Evolutionary conservation across 2,329 filamentous ascomycete genomes (phyloP).

Genomic region (Penicillium sp.): DNA sequence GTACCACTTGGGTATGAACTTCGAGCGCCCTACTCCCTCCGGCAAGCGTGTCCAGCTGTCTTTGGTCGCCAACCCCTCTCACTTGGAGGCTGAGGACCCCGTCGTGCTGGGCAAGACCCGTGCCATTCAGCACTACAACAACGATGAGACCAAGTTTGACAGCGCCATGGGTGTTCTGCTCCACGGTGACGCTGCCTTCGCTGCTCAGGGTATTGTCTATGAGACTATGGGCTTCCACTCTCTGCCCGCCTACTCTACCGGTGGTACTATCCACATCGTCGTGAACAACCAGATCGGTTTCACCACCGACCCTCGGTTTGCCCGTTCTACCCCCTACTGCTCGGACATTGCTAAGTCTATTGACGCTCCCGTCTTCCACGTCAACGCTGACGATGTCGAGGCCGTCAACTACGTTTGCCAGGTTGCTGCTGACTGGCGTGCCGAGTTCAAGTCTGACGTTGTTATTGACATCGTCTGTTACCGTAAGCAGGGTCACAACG

Average conservation of each 20-base stretch:
- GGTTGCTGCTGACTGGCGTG: conserved; percentile 94
- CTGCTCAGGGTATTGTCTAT: conserved; percentile 95
- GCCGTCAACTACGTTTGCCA: conserved; percentile 98
- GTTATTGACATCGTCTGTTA: conserved; percentile 99
- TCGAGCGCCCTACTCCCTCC: conserved; percentile 95
- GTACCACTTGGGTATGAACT: conserved; percentile 99
- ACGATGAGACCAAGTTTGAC: conserved; percentile 85
- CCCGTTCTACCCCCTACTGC: conserved; percentile 97
- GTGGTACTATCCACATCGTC: conserved; percentile 93
- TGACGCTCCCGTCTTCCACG: conserved; percentile 97
- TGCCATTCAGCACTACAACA: conserved; percentile 98
- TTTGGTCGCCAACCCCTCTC: conserved; percentile 95
- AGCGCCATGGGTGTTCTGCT: conserved; percentile 95
- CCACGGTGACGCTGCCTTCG: conserved; percentile 96
- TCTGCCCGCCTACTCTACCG: conserved; percentile 93
- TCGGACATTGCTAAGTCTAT: conserved; percentile 99
- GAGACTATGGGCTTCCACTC: conserved; percentile 98
- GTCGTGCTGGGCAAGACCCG: conserved; percentile 97
- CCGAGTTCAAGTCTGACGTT: conserved; percentile 97
- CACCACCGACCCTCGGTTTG: conserved; percentile 96
- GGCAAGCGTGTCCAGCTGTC: conserved; percentile 99
- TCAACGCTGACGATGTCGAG: conserved; percentile 98
- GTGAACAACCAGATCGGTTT: conserved; percentile 99
- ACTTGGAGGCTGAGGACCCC: conserved; percentile 96
- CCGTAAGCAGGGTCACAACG: conserved; percentile 98